These are phyloP conservation scores for Penicillium maclennaniae DNA, from an alignment of 495 filamentous ascomycete species.

Conservation along the genomic window DNA sequence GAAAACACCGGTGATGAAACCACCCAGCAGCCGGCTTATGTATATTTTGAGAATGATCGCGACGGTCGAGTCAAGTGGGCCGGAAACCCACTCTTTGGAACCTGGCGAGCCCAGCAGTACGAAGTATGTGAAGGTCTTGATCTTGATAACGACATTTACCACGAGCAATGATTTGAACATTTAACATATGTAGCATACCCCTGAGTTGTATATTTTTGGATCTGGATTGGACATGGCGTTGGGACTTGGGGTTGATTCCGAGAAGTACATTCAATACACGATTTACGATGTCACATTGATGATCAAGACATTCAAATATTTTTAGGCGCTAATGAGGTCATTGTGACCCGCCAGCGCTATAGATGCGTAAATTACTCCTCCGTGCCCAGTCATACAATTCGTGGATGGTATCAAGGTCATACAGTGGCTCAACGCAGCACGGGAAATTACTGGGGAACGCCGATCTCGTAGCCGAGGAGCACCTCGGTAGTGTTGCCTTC, in stretches of 20 bases:
- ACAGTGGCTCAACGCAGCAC: neutral
- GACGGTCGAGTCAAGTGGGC: conserved; percentile 35
- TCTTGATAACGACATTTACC: conserved; percentile 26
- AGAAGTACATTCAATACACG: neutral
- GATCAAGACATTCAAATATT: neutral
- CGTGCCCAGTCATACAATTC: conserved; percentile 3
- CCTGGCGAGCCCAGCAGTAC: conserved; percentile 37
- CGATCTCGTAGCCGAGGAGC: conserved; percentile 90
- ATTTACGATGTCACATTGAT: neutral
- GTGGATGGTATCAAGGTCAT: conserved; percentile 1
- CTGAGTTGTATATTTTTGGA: conserved; percentile 4
- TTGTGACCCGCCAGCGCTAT: neutral
- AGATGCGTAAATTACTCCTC: neutral
- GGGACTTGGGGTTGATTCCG: neutral
- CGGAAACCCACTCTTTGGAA: conserved; percentile 35
- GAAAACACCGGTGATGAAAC: conserved; percentile 7
- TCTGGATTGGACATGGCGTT: conserved; percentile 12
- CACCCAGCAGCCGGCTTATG: conserved; percentile 35
- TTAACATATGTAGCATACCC: conserved; percentile 10
- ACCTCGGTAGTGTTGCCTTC: conserved; percentile 91
- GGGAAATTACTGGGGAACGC: conserved; percentile 36
- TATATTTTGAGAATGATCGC: conserved; percentile 41
- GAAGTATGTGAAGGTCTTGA: conserved; percentile 39
- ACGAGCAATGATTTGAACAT: conserved; percentile 23
- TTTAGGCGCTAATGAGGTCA: neutral